Conservation (phyloP, 164 flowering plant species). For the Annona squamosa region DNA sequence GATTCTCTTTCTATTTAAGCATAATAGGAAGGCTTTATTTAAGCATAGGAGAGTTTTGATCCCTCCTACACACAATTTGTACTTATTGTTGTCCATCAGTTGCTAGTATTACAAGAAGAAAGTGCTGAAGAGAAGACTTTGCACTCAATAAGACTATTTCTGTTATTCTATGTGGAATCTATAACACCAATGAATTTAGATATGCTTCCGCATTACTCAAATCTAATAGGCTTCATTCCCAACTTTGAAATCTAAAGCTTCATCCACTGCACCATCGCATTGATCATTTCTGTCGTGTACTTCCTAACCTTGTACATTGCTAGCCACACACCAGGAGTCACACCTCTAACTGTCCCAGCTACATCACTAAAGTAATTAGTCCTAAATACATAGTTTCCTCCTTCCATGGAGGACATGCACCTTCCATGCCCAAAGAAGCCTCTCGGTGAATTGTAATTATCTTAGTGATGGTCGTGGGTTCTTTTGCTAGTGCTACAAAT, state of each 20-base stretch:
- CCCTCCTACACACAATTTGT: no score
- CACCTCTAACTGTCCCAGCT: slow-evolving; percentile 29
- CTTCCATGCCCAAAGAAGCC: slow-evolving; percentile 36
- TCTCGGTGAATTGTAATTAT: slow-evolving; percentile 33
- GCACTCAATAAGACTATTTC: no score
- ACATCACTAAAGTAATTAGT: slow-evolving; percentile 47
- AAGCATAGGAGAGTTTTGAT: no score
- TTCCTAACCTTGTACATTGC: slow-evolving; percentile 40
- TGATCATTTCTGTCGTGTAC: slow-evolving; percentile 4
- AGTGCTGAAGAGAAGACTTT: no score
- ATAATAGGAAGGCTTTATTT: no score
- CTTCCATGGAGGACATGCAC: slow-evolving; percentile 35
- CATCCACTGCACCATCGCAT: slow-evolving; percentile 19
- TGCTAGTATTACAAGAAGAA: no score
- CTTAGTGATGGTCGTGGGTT: neutral
- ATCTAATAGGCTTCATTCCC: slow-evolving; percentile 10
- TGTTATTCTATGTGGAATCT: no score
- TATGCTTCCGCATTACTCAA: no score
- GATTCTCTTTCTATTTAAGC: no score
- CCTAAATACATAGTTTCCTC: slow-evolving; percentile 16
- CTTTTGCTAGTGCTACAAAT: no score
- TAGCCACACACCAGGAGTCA: slow-evolving; percentile 27
- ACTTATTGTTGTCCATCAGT: no score
- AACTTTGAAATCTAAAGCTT: slow-evolving; percentile 17
- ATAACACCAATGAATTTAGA: no score